Conservation (phyloP, 345 rosid species). For the Pistacia integerrima region DNA sequence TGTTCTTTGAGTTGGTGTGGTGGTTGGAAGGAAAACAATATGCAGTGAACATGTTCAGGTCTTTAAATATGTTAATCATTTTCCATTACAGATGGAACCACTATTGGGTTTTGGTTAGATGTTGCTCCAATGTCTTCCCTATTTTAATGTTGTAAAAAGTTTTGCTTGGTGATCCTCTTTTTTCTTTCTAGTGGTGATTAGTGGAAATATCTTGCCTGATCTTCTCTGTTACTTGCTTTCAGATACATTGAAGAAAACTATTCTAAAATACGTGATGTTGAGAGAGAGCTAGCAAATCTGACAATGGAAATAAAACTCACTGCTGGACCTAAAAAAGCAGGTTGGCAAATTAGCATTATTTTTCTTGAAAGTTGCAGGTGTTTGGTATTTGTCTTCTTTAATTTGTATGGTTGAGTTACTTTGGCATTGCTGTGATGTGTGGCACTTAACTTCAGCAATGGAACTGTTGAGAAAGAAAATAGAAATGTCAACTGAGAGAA, state of each 20-base stretch:
- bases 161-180: not conserved
- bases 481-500: slow-evolving; percentile 71
- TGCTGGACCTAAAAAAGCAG: slow-evolving; percentile 95
- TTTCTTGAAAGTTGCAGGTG: slow-evolving; percentile 6
- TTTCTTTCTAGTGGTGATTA: not conserved
- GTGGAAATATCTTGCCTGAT: not conserved
- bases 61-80: not conserved
- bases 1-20: not conserved
- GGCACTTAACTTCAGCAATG: slow-evolving; percentile 50
- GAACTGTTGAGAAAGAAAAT: slow-evolving; percentile 92
- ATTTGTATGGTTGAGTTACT: slow-evolving; percentile 24
- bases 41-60: not conserved
- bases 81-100: not conserved
- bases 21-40: not conserved
- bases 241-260: slow-evolving; percentile 92
- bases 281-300: slow-evolving; percentile 74
- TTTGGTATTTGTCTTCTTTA: slow-evolving; percentile 5
- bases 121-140: not conserved
- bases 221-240: slow-evolving; percentile 14
- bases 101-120: not conserved
- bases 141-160: not conserved
- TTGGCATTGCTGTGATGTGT: slow-evolving; percentile 24
- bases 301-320: slow-evolving; percentile 95
- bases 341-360: slow-evolving; percentile 33
- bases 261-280: slow-evolving; percentile 81